Evolutionary conservation across 257 asterid species (phyloP).

Genomic region (Leonotis leonurus): DNA sequence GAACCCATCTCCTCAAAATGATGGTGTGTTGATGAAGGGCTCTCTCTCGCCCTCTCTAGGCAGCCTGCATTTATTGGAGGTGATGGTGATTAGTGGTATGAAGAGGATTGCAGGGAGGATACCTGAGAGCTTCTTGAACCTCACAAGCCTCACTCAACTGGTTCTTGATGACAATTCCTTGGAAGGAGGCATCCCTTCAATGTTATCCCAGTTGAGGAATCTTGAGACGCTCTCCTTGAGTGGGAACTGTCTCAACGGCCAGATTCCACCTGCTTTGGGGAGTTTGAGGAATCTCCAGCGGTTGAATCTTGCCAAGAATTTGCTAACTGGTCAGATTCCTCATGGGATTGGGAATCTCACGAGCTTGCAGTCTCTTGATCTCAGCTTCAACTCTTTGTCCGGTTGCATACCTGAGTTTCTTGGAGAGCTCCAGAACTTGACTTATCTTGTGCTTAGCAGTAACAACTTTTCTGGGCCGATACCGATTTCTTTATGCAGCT

Average conservation of each 20-base stretch:
- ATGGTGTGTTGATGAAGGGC: constrained; percentile 61
- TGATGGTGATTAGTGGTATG: constrained; percentile 75
- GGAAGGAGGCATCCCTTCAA: constrained; percentile 53
- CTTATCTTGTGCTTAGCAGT: constrained; percentile 53
- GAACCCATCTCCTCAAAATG: constrained; percentile 32
- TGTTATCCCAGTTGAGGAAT: constrained; percentile 36
- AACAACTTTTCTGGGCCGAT: constrained; percentile 62
- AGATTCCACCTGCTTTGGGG: constrained; percentile 56
- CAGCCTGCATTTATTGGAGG: constrained; percentile 48
- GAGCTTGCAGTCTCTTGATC: constrained; percentile 53
- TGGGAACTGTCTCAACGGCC: constrained; percentile 58
- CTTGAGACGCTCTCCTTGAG: constrained; percentile 52
- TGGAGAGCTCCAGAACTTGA: constrained; percentile 47
- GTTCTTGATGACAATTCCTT: constrained; percentile 72
- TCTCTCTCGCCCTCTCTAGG: constrained; percentile 55
- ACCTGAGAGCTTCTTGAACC: constrained; percentile 52
- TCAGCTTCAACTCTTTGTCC: constrained; percentile 54
- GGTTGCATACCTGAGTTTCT: constrained; percentile 58
- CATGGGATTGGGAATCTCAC: constrained; percentile 22
- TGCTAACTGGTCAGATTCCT: constrained; percentile 50
- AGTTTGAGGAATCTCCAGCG: constrained; percentile 44
- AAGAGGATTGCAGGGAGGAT: constrained; percentile 42
- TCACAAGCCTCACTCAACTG: constrained; percentile 50
- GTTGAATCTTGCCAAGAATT: constrained; percentile 46
- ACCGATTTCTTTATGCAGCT: constrained; percentile 43